phyloP scores from a whole-genome alignment of 495 filamentous ascomycete genomes.

The Articulospora tetracladia region DNA sequence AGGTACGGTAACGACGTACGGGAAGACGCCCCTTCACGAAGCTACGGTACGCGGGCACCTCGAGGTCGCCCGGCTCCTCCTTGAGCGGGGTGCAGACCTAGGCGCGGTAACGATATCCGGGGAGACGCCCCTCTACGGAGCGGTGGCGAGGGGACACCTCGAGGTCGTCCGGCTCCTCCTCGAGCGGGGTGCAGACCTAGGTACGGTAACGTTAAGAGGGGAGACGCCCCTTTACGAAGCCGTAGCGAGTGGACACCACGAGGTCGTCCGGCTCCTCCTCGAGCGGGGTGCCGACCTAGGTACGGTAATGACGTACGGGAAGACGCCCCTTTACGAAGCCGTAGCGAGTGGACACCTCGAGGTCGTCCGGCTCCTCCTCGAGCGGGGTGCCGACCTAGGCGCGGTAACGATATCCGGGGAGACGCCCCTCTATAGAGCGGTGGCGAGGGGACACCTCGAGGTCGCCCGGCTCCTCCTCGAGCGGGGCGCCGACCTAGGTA shows the following conservation, averaged over 20 bases:
- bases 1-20: neutral
- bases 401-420: neutral
- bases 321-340: neutral
- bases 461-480: neutral
- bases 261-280: too few relatives aligned
- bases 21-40: neutral
- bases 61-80: neutral
- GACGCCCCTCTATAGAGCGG: neutral
- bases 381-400: neutral
- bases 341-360: neutral
- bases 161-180: too few relatives aligned
- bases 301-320: neutral
- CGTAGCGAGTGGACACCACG: neutral
- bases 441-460: conserved; percentile 5
- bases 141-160: conserved; percentile 2
- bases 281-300: neutral
- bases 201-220: neutral
- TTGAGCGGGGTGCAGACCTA: neutral
- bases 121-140: neutral
- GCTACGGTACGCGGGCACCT: conserved; percentile 5
- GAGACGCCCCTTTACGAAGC: conserved; percentile 3
- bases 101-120: neutral
- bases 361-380: neutral
- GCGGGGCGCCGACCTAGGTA: neutral
- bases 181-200: neutral